A percentile compares a stretch with the other conserved stretches of the same genome.
phyloP scores from a whole-genome alignment of 2,329 filamentous ascomycete genomes.

The Penicillium sp. region DNA sequence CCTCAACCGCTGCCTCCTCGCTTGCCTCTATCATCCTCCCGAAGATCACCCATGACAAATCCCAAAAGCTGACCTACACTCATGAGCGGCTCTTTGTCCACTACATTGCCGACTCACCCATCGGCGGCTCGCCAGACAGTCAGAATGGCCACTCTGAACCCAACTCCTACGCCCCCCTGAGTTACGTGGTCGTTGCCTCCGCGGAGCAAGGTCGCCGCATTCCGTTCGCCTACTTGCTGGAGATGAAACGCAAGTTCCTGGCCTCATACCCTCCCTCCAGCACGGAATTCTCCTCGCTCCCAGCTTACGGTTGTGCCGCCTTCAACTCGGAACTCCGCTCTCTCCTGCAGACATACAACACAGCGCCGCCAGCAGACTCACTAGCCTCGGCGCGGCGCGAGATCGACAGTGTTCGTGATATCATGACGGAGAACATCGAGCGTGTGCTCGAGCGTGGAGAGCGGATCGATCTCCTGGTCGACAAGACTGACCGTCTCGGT shows the following conservation, averaged over 20 bases:
- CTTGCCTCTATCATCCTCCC: constrained; percentile 92
- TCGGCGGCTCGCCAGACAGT: constrained; percentile 50
- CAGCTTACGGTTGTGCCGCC: constrained; percentile 82
- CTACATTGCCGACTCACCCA: constrained; percentile 83
- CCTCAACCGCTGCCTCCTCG: constrained; percentile 78
- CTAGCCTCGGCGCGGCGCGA: constrained; percentile 79
- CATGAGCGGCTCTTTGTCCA: constrained; percentile 91
- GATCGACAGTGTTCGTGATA: constrained; percentile 86
- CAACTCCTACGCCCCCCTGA: constrained; percentile 73
- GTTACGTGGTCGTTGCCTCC: constrained; percentile 86
- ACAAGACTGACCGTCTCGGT: constrained; percentile 92
- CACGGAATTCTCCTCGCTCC: constrained; percentile 73
- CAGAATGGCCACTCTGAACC: constrained; percentile 37
- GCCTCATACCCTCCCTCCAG: constrained; percentile 61
- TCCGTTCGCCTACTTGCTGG: constrained; percentile 86
- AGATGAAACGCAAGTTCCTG: constrained; percentile 86
- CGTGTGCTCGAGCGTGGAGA: constrained; percentile 84
- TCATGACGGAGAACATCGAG: constrained; percentile 96
- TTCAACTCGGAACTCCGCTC: constrained; percentile 78
- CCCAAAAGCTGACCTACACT: constrained; percentile 91
- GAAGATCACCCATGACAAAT: constrained; percentile 76
- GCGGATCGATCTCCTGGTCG: constrained; percentile 86
- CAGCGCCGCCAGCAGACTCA: constrained; percentile 74
- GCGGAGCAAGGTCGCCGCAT: constrained; percentile 78
- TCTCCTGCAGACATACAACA: constrained; percentile 81